A percentile compares a stretch with the other conserved stretches of the same genome.
phyloP scores from a whole-genome alignment of 495 filamentous ascomycete species.

The Mycothermus thermophilus region DNA sequence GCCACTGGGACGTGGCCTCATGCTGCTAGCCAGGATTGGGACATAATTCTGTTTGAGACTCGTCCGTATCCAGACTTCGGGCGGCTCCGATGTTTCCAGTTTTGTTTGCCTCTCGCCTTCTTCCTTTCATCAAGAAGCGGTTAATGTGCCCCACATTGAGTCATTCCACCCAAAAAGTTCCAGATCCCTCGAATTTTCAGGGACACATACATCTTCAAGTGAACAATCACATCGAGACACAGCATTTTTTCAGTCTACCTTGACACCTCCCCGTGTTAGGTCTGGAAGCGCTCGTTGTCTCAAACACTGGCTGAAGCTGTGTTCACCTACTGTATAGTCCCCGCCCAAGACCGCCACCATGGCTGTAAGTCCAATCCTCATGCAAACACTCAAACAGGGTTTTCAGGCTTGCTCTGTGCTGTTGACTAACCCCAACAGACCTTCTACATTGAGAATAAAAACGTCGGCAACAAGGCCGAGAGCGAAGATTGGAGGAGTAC shows the following conservation, averaged over 20 bases:
- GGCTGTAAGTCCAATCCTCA: slow-evolving; percentile 13
- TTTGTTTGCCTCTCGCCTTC: neutral
- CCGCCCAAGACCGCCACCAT: slow-evolving; percentile 5
- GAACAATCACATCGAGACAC: neutral
- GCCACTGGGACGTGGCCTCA: too few species aligned
- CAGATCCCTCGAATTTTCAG: neutral
- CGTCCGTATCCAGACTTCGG: too few species aligned
- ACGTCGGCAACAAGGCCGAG: slow-evolving; percentile 65
- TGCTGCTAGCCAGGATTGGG: too few species aligned
- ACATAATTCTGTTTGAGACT: too few species aligned
- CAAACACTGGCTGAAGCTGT: too few species aligned
- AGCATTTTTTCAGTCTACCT: too few species aligned
- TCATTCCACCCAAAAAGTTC: slow-evolving; percentile 10
- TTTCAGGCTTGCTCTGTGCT: neutral
- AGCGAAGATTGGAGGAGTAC: slow-evolving; percentile 91
- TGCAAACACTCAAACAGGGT: neutral
- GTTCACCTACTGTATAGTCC: neutral
- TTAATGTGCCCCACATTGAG: slow-evolving; percentile 11
- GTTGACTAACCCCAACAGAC: slow-evolving; percentile 8
- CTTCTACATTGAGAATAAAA: slow-evolving; percentile 78
- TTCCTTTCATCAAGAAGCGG: neutral
- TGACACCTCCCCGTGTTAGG: too few species aligned
- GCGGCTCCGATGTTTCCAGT: too few species aligned
- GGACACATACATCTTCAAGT: neutral
- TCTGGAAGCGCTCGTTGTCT: too few species aligned